These are phyloP conservation scores for Aspergillus sclerotialis DNA, from an alignment of 2,329 filamentous ascomycete genomes.

Conservation along the genomic window DNA sequence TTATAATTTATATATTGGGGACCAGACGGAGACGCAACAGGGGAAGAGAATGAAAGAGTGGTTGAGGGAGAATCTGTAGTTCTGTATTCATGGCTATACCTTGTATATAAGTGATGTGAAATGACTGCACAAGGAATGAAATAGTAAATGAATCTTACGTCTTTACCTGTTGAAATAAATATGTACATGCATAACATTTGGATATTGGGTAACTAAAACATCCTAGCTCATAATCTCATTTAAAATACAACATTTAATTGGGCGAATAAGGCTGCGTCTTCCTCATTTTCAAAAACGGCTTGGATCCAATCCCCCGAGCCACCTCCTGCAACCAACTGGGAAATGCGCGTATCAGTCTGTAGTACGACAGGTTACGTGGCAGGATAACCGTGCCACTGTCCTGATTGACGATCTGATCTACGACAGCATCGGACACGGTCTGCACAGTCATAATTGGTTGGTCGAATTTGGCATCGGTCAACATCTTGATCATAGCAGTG, in stretches of 20 bases:
- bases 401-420: conserved; percentile 44
- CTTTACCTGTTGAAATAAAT: too few relatives aligned
- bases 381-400: conserved; percentile 45
- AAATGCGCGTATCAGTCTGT: conserved; percentile 23
- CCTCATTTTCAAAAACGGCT: conserved; percentile 16
- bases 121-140: too few relatives aligned
- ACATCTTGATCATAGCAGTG: conserved; percentile 40
- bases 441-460: conserved; percentile 30
- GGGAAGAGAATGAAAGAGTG: conserved; percentile 31
- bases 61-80: conserved; percentile 20
- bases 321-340: conserved; percentile 44
- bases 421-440: conserved; percentile 41
- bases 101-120: too few relatives aligned
- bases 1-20: conserved; percentile 31
- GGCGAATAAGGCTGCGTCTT: conserved; percentile 9
- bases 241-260: too few relatives aligned
- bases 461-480: conserved; percentile 26
- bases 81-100: not conserved
- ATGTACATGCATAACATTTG: too few relatives aligned
- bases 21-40: conserved; percentile 31
- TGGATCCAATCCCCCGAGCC: conserved; percentile 20
- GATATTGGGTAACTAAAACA: too few relatives aligned
- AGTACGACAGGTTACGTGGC: conserved; percentile 27
- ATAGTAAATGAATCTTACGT: too few relatives aligned
- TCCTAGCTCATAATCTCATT: too few relatives aligned